These are phyloP conservation scores for Leonotis leonurus DNA, from an alignment of 257 asterid species.

Conservation along the genomic window DNA sequence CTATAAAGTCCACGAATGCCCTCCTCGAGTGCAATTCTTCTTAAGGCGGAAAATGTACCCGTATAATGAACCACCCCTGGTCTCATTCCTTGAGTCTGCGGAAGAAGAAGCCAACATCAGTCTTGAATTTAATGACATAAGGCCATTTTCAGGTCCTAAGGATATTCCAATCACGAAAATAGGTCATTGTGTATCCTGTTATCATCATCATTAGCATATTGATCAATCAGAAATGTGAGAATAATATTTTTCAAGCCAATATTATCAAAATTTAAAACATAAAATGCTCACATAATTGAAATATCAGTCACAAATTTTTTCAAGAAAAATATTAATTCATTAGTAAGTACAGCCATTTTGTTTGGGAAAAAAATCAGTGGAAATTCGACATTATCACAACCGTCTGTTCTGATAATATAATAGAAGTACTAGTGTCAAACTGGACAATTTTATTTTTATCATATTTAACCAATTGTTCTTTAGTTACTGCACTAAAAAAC, in stretches of 20 bases:
- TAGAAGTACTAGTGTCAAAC: no score
- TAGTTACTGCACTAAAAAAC: neutral
- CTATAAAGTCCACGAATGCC: slow-evolving; percentile 90
- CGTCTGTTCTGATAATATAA: no score
- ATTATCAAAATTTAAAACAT: no score
- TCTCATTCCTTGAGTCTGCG: slow-evolving; percentile 72
- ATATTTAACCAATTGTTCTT: no score
- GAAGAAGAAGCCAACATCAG: slow-evolving; percentile 12
- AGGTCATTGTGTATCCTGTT: neutral
- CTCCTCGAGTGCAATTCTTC: slow-evolving; percentile 81
- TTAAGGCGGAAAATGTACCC: slow-evolving; percentile 73
- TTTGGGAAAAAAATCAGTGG: no score
- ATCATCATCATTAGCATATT: slow-evolving; percentile 6
- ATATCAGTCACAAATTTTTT: no score
- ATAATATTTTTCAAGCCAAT: neutral
- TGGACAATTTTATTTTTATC: no score
- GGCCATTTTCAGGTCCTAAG: neutral
- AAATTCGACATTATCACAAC: no score
- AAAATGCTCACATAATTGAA: no score
- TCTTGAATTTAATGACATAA: neutral
- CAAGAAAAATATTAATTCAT: neutral
- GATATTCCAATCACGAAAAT: neutral
- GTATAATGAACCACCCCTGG: slow-evolving; percentile 56
- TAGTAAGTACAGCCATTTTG: no score
- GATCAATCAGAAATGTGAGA: neutral